Evolutionary conservation across 192 early-diverging fungal genomes (phyloP).

Genomic region (Rhizophagus clarus): DNA sequence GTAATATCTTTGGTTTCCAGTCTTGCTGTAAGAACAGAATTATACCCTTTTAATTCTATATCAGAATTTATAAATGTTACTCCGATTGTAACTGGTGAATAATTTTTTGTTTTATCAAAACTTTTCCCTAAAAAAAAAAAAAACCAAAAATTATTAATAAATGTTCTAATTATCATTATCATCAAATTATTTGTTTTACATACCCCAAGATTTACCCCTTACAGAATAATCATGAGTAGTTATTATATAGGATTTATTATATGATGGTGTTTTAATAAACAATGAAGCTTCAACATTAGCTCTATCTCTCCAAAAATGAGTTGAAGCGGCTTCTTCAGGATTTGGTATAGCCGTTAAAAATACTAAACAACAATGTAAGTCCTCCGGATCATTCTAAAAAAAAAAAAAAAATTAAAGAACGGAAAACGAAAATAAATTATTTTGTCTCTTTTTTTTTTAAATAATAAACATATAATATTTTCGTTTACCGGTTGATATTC

Average conservation of each 20-base stretch:
- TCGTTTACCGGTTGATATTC: conserved; percentile 18
- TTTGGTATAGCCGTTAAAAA: conserved; percentile 16
- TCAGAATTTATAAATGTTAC: too few species aligned
- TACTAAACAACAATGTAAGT: not conserved
- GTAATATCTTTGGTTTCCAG: conserved; percentile 11
- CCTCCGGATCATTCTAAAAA: not conserved
- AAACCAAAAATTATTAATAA: too few species aligned
- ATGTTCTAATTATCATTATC: too few species aligned
- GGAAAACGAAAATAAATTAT: not conserved
- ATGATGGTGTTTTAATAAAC: not conserved
- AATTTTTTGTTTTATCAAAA: too few species aligned
- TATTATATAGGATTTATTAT: not conserved
- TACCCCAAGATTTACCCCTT: too few species aligned
- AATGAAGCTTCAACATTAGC: too few species aligned
- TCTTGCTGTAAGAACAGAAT: too few species aligned
- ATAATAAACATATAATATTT: not conserved
- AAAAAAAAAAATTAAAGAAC: not conserved
- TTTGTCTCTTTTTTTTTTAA: not conserved
- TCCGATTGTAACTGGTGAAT: too few species aligned
- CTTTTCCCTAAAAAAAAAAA: not conserved
- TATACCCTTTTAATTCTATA: too few species aligned
- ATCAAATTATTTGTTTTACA: too few species aligned
- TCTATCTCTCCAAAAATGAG: not conserved
- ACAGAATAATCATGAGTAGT: too few species aligned
- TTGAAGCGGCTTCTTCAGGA: not conserved